phyloP scores from a whole-genome alignment of 116 monocot genomes.

The Papilionanthe hybrid region DNA sequence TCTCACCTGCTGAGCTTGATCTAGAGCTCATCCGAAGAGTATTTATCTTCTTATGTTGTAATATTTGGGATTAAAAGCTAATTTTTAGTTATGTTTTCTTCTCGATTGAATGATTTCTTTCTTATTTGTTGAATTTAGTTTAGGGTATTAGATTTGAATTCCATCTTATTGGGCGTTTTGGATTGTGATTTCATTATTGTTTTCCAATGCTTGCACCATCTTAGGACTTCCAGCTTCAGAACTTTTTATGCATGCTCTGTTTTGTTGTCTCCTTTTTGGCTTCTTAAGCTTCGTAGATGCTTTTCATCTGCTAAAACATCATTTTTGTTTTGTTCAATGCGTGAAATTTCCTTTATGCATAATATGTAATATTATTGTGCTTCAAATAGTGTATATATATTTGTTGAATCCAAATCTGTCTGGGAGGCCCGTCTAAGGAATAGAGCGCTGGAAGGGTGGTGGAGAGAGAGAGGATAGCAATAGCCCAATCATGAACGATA shows the following conservation, averaged over 20 bases:
- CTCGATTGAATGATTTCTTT: background rate
- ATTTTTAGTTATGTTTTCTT: background rate
- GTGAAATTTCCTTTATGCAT: too few species aligned
- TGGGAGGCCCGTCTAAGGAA: too few species aligned
- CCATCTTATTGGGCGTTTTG: background rate
- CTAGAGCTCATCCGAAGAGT: constrained; percentile 28
- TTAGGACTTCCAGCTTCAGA: background rate
- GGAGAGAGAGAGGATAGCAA: too few species aligned
- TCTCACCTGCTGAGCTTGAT: constrained; percentile 21
- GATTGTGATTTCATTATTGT: background rate
- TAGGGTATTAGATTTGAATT: background rate
- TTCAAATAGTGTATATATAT: too few species aligned
- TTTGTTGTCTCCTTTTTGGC: background rate
- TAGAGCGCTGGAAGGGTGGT: too few species aligned
- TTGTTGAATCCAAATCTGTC: too few species aligned
- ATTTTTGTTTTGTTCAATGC: too few species aligned
- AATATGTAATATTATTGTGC: too few species aligned
- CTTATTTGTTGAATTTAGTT: background rate
- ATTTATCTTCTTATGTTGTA: background rate
- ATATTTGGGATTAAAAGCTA: background rate
- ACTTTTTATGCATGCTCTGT: background rate
- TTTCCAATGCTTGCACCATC: background rate
- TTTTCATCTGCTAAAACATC: too few species aligned
- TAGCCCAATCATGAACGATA: too few species aligned
- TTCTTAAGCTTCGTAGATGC: too few species aligned